These are phyloP conservation scores for Linaria vulgaris DNA, from an alignment of 257 asterid genomes.

Conservation along the genomic window DNA sequence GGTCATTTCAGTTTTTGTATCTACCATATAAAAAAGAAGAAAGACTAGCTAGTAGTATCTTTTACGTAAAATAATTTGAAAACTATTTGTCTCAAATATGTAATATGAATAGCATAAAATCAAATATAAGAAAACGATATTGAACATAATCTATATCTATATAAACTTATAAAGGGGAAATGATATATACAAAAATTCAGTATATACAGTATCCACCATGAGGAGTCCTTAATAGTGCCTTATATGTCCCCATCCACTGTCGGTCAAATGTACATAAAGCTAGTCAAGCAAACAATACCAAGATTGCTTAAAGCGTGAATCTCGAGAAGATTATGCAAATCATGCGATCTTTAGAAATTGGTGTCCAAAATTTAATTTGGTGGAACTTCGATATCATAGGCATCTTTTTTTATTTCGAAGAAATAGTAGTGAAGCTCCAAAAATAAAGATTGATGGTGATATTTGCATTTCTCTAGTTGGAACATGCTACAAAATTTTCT, in stretches of 20 bases:
- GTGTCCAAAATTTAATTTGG: neutral
- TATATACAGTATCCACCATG: too few relatives aligned
- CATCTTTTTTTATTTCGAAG: too few relatives aligned
- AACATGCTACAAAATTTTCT: neutral
- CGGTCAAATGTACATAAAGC: conserved; percentile 12
- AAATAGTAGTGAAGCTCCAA: neutral
- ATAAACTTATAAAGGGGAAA: too few relatives aligned
- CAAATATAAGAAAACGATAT: neutral
- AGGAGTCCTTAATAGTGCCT: neutral
- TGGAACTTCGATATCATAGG: too few relatives aligned
- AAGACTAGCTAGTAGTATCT: too few relatives aligned
- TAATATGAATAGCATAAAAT: neutral
- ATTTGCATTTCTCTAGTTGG: neutral
- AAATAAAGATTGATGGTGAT: neutral
- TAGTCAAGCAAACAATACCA: conserved; percentile 7
- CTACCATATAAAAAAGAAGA: too few relatives aligned
- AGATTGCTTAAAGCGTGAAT: conserved; percentile 1
- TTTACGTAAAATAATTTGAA: too few relatives aligned
- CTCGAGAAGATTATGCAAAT: conserved; percentile 11
- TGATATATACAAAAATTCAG: too few relatives aligned
- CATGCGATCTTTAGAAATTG: neutral
- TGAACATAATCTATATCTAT: too few relatives aligned
- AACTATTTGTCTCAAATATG: too few relatives aligned
- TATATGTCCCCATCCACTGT: conserved; percentile 11
- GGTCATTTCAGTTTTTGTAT: too few relatives aligned